Evolutionary conservation across 1,284 basidiomycete species (phyloP).

Genomic region (Bondarzewia mesenterica): DNA sequence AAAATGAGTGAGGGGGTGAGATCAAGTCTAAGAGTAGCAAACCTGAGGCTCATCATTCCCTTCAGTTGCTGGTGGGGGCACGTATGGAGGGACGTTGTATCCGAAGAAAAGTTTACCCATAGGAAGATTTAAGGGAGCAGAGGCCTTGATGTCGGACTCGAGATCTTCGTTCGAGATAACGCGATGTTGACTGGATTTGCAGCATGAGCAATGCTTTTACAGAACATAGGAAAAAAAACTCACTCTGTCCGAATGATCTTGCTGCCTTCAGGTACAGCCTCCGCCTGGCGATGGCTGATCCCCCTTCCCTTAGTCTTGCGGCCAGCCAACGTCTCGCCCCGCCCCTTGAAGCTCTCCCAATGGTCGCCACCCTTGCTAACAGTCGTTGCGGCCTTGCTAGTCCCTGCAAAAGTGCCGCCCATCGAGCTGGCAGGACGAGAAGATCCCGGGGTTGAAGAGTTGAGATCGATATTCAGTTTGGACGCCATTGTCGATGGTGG

Average conservation of each 20-base stretch:
- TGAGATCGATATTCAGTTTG: constrained; percentile 92
- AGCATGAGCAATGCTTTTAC: constrained; percentile 4
- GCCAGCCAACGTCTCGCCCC: constrained; percentile 82
- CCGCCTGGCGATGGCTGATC: constrained; percentile 72
- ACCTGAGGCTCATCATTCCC: constrained; percentile 14
- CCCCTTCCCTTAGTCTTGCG: constrained; percentile 91
- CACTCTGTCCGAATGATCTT: constrained; percentile 88
- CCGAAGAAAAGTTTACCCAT: constrained; percentile 95
- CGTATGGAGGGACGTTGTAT: constrained; percentile 71
- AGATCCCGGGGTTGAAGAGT: constrained; percentile 72
- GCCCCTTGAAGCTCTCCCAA: constrained; percentile 92
- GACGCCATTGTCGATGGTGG: constrained; percentile 92
- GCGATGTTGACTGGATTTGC: constrained; percentile 57
- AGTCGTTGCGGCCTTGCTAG: constrained; percentile 29
- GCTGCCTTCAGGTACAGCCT: constrained; percentile 73
- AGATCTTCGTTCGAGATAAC: constrained; percentile 82
- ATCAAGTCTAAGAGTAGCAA: background rate
- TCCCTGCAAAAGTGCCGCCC: constrained; percentile 55
- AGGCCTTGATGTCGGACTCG: constrained; percentile 73
- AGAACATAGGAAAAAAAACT: constrained; percentile 30
- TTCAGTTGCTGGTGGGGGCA: constrained; percentile 42
- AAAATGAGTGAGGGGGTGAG: background rate
- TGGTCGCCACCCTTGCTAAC: constrained; percentile 71
- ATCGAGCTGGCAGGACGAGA: constrained; percentile 74
- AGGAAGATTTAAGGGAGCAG: constrained; percentile 85